Evolutionary conservation across 2,329 filamentous ascomycete species (phyloP).

Genomic region (Fusarium sp.): DNA sequence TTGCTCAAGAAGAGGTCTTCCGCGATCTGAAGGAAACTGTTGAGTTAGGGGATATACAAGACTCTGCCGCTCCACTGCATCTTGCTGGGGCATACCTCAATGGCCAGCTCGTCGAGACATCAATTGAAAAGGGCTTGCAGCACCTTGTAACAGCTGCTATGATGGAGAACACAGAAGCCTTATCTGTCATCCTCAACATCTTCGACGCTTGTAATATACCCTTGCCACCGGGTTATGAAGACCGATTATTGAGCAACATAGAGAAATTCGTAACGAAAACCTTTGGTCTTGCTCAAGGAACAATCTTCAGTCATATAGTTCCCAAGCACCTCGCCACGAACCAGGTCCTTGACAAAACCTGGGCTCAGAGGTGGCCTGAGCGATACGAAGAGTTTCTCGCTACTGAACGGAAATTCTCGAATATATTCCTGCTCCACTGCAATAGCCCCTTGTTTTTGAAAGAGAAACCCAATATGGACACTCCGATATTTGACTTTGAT

Average conservation of each 20-base stretch:
- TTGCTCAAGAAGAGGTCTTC: not conserved
- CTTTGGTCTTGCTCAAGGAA: not conserved
- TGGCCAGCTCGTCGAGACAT: not conserved
- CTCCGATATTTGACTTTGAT: not conserved
- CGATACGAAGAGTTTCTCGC: not conserved
- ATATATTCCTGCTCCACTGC: not conserved
- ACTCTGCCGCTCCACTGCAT: not conserved
- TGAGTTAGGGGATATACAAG: not conserved
- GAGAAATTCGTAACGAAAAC: not conserved
- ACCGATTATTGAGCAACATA: not conserved
- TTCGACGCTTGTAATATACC: not conserved
- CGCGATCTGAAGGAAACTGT: not conserved
- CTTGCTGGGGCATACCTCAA: not conserved
- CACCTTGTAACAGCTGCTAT: not conserved
- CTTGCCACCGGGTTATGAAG: fast-evolving
- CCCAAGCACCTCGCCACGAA: not conserved
- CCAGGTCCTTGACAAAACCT: not conserved
- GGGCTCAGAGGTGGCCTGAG: not conserved
- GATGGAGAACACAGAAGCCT: not conserved
- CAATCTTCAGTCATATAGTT: not conserved
- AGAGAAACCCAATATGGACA: not conserved
- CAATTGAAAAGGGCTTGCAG: not conserved
- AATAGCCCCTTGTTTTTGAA: not conserved
- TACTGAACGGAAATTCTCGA: not conserved
- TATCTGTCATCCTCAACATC: not conserved